Evolutionary conservation across 805 yeast species (phyloP), one percentile per base, ranked within the genome.

Genomic region (Cephaloascus albidus): DNA sequence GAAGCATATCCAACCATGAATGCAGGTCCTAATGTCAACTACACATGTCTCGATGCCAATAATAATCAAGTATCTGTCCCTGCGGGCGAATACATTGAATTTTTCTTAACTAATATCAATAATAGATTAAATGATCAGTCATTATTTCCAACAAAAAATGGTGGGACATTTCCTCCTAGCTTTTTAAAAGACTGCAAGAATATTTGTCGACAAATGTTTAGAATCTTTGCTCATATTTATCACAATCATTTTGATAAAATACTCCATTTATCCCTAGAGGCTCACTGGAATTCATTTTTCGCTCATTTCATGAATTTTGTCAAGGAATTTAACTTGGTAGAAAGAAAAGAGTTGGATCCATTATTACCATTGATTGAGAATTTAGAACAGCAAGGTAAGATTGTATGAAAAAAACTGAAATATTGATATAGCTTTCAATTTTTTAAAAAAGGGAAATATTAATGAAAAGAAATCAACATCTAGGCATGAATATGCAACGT

Each of bases 251-350:
- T 88, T 60, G 98, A 90, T 48, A 87, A 83, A 54, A 74, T 90
- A 18, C 78, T 90, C n/a, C 97, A 93, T 57, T 62, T 93, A 43
- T 81, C 95, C 2, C 60, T 93, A 43, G 98, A 93, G 57, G 96
- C 97, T 1, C 97, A 93, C 57, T 93, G 96, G 95, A 93, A 93
- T 59, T 89, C 97, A 3, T 85, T 89, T 50, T 93, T 94, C 61
- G 93, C 96, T 14, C 98, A 93, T 57, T 93, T 85, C 53, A 74
- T 90, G 35, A 82, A 95, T 39, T 86, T 93, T 53, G 76, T 84
- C 12, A 81, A 82, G 47, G 95, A 88, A 47, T 93, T 86, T 58
- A 81, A 76, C 39, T 71, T 93, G 46, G 68, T 93, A 28, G 97
- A 88, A 43, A 66, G 78, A 38, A 68, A 70, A 40, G 99, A 93